phyloP scores from a whole-genome alignment of 1,139 yeast species.

The Yamadazyma friedrichii region DNA sequence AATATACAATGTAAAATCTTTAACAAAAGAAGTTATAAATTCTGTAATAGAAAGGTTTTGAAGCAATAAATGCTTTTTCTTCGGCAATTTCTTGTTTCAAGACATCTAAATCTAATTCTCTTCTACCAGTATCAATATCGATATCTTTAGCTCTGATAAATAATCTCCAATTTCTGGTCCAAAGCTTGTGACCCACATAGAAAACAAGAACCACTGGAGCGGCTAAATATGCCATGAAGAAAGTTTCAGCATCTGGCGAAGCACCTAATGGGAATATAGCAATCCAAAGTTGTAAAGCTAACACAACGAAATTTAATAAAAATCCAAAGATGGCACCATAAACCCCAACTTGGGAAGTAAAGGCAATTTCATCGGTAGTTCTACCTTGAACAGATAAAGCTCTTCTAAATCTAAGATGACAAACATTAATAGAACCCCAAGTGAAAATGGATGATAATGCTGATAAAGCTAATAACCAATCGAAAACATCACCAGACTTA shows the following conservation, averaged over 20 bases:
- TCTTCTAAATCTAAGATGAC: conserved; percentile 76
- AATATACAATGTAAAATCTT: background rate
- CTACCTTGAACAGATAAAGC: conserved; percentile 71
- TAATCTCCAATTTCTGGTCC: conserved; percentile 52
- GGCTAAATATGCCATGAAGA: conserved; percentile 64
- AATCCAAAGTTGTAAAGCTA: conserved; percentile 80
- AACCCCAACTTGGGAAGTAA: conserved; percentile 65
- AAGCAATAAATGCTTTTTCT: conserved; percentile 51
- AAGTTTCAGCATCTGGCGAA: conserved; percentile 52
- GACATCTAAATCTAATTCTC: conserved; percentile 62
- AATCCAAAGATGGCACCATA: conserved; percentile 70
- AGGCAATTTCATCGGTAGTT: conserved; percentile 64
- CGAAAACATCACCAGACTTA: conserved; percentile 64
- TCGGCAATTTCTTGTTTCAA: conserved; percentile 64
- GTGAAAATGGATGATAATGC: conserved; percentile 83
- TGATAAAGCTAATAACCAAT: conserved; percentile 80
- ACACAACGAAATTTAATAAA: conserved; percentile 57
- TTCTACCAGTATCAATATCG: conserved; percentile 71
- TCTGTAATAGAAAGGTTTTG: conserved; percentile 55
- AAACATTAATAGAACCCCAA: conserved; percentile 76
- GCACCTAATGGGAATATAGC: conserved; percentile 68
- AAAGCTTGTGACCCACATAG: conserved; percentile 56
- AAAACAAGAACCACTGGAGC: conserved; percentile 58
- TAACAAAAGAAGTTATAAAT: conserved; percentile 57
- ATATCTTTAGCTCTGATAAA: conserved; percentile 50